These are phyloP conservation scores for Dianthus caryophyllus DNA, from an alignment of 148 eudicot species.

Conservation along the genomic window DNA sequence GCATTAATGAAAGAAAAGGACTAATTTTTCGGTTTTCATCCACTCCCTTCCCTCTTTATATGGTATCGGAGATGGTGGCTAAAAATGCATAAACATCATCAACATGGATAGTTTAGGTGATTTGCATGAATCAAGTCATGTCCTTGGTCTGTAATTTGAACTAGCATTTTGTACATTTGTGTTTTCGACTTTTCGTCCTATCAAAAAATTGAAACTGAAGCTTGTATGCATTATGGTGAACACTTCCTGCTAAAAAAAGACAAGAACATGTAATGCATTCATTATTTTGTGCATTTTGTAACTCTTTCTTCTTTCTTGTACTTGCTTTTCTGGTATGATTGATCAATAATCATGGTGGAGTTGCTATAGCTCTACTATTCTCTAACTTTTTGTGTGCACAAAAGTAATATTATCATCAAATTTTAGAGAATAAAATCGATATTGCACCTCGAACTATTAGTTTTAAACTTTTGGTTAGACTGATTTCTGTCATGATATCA, in stretches of 20 bases:
- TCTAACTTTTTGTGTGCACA: no score
- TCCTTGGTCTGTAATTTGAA: not conserved
- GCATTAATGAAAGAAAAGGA: no score
- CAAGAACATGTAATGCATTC: not conserved
- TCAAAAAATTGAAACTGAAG: constrained; percentile 2
- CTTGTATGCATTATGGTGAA: not conserved
- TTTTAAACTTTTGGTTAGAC: no score
- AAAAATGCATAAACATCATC: constrained; percentile 3
- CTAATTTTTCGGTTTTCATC: no score
- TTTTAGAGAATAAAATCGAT: no score
- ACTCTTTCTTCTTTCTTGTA: constrained; percentile 5
- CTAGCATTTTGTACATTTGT: constrained; percentile 1
- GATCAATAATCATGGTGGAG: not conserved
- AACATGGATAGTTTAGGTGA: constrained; percentile 11
- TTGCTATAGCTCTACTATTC: no score
- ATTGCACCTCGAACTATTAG: no score
- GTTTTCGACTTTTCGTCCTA: constrained; percentile 10
- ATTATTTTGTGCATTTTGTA: not conserved
- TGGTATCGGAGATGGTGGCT: not conserved
- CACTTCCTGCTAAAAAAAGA: not conserved
- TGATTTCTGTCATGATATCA: no score
- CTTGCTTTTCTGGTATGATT: not conserved
- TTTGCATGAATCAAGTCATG: constrained; percentile 10
- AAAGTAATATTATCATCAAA: no score
- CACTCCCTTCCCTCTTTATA: no score